These are phyloP conservation scores for Fusarium poae DNA, from an alignment of 2,329 filamentous ascomycete genomes.

Conservation along the genomic window DNA sequence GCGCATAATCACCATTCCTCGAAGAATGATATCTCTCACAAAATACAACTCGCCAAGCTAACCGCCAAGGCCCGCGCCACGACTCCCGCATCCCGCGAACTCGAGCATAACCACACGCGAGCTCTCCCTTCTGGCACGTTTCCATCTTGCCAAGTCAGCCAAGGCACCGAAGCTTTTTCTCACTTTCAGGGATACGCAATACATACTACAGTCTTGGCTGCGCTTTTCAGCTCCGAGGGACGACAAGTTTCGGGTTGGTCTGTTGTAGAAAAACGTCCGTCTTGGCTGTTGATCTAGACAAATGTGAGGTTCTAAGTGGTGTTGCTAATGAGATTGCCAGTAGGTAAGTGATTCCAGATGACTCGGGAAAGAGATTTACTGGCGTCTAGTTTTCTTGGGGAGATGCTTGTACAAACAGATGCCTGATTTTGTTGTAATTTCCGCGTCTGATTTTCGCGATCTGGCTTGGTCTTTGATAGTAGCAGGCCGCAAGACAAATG, in stretches of 20 bases:
- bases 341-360: not conserved
- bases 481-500: not conserved
- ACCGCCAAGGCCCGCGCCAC: slow-evolving; percentile 33
- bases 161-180: not conserved
- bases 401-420: not conserved
- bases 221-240: not conserved
- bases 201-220: not conserved
- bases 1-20: not conserved
- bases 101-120: slow-evolving; percentile 5
- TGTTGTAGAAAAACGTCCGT: slow-evolving; percentile 7
- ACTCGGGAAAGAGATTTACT: not conserved
- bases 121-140: slow-evolving; percentile 20
- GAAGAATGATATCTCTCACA: not conserved
- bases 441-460: not conserved
- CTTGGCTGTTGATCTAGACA: not conserved
- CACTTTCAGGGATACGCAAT: not conserved
- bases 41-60: slow-evolving; percentile 13
- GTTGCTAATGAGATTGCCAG: not conserved
- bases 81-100: not conserved
- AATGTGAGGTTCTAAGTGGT: not conserved
- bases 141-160: not conserved
- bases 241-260: not conserved
- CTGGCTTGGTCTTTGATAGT: not conserved
- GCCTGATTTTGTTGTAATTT: not conserved
- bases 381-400: not conserved